phyloP scores from a whole-genome alignment of 352 stramenopile genomes.

The Elongisporangium anandrum region DNA sequence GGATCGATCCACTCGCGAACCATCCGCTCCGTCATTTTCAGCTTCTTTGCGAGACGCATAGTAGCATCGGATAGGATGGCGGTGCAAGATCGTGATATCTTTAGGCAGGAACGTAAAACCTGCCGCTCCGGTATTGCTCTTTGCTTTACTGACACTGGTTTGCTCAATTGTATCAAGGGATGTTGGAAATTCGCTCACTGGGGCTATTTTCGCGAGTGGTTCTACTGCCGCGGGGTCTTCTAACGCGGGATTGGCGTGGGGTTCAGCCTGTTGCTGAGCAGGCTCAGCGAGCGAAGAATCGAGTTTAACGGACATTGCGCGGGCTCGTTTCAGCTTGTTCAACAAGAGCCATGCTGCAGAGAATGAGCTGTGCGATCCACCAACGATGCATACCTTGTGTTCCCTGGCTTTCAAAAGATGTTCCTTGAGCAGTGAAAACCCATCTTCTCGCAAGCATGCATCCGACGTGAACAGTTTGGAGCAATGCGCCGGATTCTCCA shows the following conservation, averaged over 20 bases:
- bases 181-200: conserved; percentile 6
- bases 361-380: conserved; percentile 84
- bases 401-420: conserved; percentile 36
- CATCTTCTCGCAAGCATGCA: conserved; percentile 53
- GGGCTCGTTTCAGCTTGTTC: conserved; percentile 34
- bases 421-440: conserved; percentile 44
- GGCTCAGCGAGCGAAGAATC: neutral
- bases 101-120: conserved; percentile 44
- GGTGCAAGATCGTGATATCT: conserved; percentile 80
- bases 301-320: conserved; percentile 2
- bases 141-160: conserved; percentile 9
- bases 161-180: conserved; percentile 16
- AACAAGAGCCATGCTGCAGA: conserved; percentile 78
- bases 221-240: neutral
- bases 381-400: conserved; percentile 75
- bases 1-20: conserved; percentile 45
- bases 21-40: conserved; percentile 57
- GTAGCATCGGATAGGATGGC: conserved; percentile 72
- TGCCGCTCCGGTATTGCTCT: conserved; percentile 8
- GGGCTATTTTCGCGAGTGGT: neutral
- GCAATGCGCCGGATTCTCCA: conserved; percentile 31
- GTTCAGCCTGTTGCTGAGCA: neutral
- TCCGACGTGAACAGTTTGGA: conserved; percentile 71
- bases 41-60: conserved; percentile 78
- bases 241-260: neutral